These are phyloP conservation scores for Solanum hybrid DNA, from an alignment of 305 asterid species.

Conservation along the genomic window DNA sequence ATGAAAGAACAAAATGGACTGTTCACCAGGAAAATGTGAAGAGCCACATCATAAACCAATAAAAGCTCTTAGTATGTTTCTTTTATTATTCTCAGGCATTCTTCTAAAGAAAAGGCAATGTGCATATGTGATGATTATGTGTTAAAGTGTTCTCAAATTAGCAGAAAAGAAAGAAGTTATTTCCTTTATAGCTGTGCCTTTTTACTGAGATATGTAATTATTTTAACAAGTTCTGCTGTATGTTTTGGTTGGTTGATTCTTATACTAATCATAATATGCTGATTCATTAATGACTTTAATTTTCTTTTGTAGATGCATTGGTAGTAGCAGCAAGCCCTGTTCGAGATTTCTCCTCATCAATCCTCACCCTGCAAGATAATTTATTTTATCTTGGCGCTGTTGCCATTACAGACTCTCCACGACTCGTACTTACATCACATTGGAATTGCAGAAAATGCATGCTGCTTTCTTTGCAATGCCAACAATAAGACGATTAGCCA, in stretches of 20 bases:
- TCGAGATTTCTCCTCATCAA: not conserved
- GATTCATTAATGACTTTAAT: not conserved
- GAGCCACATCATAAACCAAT: not conserved
- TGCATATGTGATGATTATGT: not conserved
- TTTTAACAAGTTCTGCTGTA: not conserved
- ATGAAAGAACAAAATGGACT: not conserved
- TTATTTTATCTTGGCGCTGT: not conserved
- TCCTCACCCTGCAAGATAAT: not conserved
- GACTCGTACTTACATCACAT: not conserved
- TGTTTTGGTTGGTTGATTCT: not conserved
- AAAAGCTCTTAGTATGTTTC: not conserved
- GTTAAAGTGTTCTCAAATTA: not conserved
- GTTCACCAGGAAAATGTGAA: not conserved
- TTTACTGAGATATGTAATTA: not conserved
- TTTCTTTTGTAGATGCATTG: not conserved
- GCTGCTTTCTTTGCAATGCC: not conserved
- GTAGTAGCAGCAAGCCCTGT: not conserved
- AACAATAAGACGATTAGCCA: not conserved
- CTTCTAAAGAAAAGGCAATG: not conserved
- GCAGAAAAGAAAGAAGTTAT: not conserved
- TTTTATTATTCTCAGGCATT: not conserved
- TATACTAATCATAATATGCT: not conserved
- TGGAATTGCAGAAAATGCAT: not conserved
- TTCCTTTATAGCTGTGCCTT: not conserved
- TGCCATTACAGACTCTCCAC: not conserved